A percentile compares a stretch with the other conserved stretches of the same genome.
Evolutionary conservation across 352 stramenopile genomes (phyloP).

Genomic region (Globisporangium nunn): DNA sequence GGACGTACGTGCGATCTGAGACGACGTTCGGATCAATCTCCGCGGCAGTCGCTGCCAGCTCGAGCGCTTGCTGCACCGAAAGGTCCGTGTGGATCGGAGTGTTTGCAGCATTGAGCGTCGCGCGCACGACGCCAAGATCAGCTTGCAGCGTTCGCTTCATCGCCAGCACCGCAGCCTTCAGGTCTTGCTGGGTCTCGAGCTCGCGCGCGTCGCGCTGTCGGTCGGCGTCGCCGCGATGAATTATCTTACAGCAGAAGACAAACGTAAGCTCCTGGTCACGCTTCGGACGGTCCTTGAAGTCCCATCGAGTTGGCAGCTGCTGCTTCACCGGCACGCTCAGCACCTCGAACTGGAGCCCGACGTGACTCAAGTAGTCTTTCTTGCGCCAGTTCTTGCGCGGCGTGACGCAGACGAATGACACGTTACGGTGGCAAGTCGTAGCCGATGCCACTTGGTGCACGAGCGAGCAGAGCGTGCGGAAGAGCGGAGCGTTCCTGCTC

Average conservation of each 20-base stretch:
- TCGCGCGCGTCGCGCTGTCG: neutral
- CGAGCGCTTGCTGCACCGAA: slow-evolving; percentile 14
- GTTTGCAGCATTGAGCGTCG: slow-evolving; percentile 2
- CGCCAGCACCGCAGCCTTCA: slow-evolving; percentile 12
- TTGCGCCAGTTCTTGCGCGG: slow-evolving; percentile 63
- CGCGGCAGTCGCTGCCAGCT: slow-evolving; percentile 9
- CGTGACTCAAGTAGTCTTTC: slow-evolving; percentile 42
- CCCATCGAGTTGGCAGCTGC: neutral
- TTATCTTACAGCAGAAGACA: slow-evolving; percentile 26
- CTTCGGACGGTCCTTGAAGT: slow-evolving; percentile 2
- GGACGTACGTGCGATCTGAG: slow-evolving; percentile 19
- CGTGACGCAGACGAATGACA: slow-evolving; percentile 34
- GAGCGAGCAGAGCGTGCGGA: slow-evolving; percentile 27
- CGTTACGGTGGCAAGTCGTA: neutral
- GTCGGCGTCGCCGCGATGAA: neutral
- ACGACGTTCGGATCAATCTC: slow-evolving; percentile 14
- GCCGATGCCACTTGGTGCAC: slow-evolving; percentile 25
- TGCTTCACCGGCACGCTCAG: slow-evolving; percentile 19
- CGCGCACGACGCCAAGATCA: slow-evolving; percentile 10
- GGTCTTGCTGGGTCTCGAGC: slow-evolving; percentile 1
- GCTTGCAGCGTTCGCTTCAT: slow-evolving; percentile 15
- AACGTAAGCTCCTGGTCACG: slow-evolving; percentile 24
- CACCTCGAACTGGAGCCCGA: slow-evolving; percentile 22
- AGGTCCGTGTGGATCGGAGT: neutral
- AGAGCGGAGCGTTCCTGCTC: slow-evolving; percentile 34